These are phyloP conservation scores for Rhamnella rubrinervis DNA, from an alignment of 331 rosid species.

Conservation along the genomic window DNA sequence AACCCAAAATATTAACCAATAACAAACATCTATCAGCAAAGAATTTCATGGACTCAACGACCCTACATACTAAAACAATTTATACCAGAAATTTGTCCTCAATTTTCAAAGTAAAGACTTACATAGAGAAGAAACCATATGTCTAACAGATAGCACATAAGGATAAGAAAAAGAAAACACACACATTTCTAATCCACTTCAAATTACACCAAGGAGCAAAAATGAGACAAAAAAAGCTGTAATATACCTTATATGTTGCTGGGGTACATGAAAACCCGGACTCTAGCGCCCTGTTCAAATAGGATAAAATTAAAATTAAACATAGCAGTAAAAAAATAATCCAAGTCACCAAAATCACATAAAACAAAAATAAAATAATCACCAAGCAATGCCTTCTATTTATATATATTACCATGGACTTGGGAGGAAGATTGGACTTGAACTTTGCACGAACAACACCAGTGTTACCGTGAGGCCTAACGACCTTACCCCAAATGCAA, in stretches of 20 bases:
- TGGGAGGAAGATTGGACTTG: slow-evolving; percentile 85
- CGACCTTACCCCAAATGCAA: slow-evolving; percentile 80
- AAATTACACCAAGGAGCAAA: no score
- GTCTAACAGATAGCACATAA: background rate
- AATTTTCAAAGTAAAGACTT: no score
- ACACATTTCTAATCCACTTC: no score
- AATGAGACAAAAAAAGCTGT: no score
- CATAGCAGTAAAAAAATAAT: background rate
- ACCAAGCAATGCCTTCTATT: no score
- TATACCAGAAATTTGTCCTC: no score
- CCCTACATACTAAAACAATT: no score
- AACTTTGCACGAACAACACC: slow-evolving; percentile 82
- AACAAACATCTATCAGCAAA: no score
- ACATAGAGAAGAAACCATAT: background rate
- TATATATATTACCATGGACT: slow-evolving; percentile 57
- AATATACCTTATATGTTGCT: slow-evolving; percentile 65
- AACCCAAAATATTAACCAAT: no score
- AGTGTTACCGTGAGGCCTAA: slow-evolving; percentile 80
- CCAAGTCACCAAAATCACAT: no score
- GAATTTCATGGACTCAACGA: no score
- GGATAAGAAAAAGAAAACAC: no score
- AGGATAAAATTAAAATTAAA: background rate
- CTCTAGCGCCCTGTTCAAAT: slow-evolving; percentile 61
- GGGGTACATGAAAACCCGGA: slow-evolving; percentile 85
- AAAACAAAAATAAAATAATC: background rate